phyloP scores from a whole-genome alignment of 805 yeast genomes.

The Yarrowia hollandica region DNA sequence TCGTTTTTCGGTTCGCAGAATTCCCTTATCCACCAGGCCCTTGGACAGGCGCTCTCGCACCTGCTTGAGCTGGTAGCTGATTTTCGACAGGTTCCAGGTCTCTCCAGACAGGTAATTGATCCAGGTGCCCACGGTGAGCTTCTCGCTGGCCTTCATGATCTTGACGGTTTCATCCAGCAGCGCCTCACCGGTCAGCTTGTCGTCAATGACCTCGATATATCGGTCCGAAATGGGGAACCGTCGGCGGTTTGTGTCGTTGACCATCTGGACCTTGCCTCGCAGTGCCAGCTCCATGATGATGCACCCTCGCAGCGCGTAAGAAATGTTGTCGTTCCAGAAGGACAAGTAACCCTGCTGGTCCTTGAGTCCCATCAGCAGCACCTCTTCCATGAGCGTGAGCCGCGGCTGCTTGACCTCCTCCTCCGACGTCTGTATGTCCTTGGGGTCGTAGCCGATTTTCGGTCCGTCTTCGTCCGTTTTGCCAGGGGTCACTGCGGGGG shows the following conservation, averaged over 20 bases:
- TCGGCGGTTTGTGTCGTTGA: slow-evolving; percentile 88
- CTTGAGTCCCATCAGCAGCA: slow-evolving; percentile 84
- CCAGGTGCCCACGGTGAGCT: slow-evolving; percentile 83
- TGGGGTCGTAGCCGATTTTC: slow-evolving; percentile 80
- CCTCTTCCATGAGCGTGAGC: slow-evolving; percentile 95
- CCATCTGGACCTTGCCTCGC: slow-evolving; percentile 82
- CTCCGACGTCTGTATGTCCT: slow-evolving; percentile 52
- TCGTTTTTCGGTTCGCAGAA: slow-evolving; percentile 91
- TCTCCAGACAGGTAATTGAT: slow-evolving; percentile 89
- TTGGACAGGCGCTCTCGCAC: slow-evolving; percentile 95
- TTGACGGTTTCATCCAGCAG: slow-evolving; percentile 89
- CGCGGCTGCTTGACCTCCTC: slow-evolving; percentile 60
- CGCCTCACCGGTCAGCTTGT: slow-evolving; percentile 89
- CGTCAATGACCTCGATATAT: slow-evolving; percentile 80
- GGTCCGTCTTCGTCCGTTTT: slow-evolving; percentile 46
- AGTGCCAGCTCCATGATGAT: slow-evolving; percentile 89
- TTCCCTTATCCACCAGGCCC: slow-evolving; percentile 96
- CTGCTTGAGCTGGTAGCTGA: slow-evolving; percentile 92
- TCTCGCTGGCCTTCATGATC: slow-evolving; percentile 81
- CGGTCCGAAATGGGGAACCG: slow-evolving; percentile 87
- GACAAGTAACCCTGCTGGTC: slow-evolving; percentile 95
- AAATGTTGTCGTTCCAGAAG: slow-evolving; percentile 97
- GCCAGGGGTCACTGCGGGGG: background rate
- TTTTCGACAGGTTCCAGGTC: slow-evolving; percentile 95
- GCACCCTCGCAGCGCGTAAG: slow-evolving; percentile 94